Base-by-base conservation (phyloP, 768 basidiomycete genomes). In the Boletus pseudopeckii region DNA sequence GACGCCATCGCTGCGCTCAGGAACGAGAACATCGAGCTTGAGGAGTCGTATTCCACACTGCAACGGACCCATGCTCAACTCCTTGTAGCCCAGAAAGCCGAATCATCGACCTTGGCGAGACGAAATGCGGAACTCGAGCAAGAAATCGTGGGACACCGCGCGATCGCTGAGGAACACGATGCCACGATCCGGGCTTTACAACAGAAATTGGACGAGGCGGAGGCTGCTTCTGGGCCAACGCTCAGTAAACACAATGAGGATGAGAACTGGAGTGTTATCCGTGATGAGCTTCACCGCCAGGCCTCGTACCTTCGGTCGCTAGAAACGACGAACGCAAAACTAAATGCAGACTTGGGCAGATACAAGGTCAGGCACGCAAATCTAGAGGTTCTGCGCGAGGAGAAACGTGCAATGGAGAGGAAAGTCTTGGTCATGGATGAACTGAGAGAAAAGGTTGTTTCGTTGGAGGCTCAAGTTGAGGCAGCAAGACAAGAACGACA, bases 361-460 rank as follows among this genome's bases (percentile, higher is more conserved):
- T 74, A 88, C 15, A 75, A 80, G 33, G 82, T 82, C 55, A 74
- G 79, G 1, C 74, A 83, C n/a, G 69, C 75, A 7, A 84, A 80
- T 57, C 70, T 88, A 3, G 88, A 89, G 54, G 83, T 92, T 3
- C 64, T 92, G 34, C 74, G 79, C 32, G 90, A 92, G 64, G 86
- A 92, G 70, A 90, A 90, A 56, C 75, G 82, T 6, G 75, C 76
- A 0, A 66, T 92, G 41, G 81, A 89, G 63, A 67, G 71, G 15
- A 84, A 79, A 59, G 69, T 84, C 8, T 61, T 58, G 14, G 72
- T 71, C 2, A 67, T 79, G 36, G 84, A 88, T 18, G 78, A 77
- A 37, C 64, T 88, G 48, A 71, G 84, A 26, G 81, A 80, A 61
- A 74, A 75, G 58, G 77, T 82, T 0, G 80, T 78, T 1, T 70